These are phyloP conservation scores for Gynandropsis gynandra DNA, from an alignment of 345 rosid species.

Conservation along the genomic window DNA sequence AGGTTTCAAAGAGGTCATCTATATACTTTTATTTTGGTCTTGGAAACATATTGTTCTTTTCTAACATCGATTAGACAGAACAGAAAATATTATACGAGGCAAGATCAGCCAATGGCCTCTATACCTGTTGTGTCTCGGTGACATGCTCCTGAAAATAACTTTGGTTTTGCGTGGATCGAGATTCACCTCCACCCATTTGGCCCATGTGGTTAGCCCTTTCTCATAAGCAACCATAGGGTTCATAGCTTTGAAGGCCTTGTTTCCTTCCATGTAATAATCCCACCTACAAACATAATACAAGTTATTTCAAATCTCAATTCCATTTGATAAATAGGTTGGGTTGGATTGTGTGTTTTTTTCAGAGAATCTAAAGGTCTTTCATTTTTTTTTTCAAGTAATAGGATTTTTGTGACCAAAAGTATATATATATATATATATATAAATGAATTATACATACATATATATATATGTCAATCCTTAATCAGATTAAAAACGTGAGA, in stretches of 20 bases:
- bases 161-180: slow-evolving; percentile 51
- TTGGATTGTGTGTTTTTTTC: too few species aligned
- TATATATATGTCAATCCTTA: too few species aligned
- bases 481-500: too few species aligned
- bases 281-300: slow-evolving; percentile 38
- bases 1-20: too few species aligned
- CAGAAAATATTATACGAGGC: background rate
- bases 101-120: too few species aligned
- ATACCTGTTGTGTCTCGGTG: slow-evolving; percentile 74
- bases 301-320: background rate
- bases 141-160: slow-evolving; percentile 71
- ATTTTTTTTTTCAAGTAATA: too few species aligned
- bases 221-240: slow-evolving; percentile 70
- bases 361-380: too few species aligned
- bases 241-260: slow-evolving; percentile 40
- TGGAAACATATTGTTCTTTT: background rate
- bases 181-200: slow-evolving; percentile 73
- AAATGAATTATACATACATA: too few species aligned
- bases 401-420: too few species aligned
- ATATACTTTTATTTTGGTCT: too few species aligned
- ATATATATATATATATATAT: too few species aligned
- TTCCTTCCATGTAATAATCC: slow-evolving; percentile 62
- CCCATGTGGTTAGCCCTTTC: slow-evolving; percentile 70
- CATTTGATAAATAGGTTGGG: too few species aligned
- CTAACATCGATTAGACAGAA: background rate